Evolutionary conservation across 306 rosid genomes (phyloP), one percentile per base, ranked within the genome.

Genomic region (Begonia masoniana): DNA sequence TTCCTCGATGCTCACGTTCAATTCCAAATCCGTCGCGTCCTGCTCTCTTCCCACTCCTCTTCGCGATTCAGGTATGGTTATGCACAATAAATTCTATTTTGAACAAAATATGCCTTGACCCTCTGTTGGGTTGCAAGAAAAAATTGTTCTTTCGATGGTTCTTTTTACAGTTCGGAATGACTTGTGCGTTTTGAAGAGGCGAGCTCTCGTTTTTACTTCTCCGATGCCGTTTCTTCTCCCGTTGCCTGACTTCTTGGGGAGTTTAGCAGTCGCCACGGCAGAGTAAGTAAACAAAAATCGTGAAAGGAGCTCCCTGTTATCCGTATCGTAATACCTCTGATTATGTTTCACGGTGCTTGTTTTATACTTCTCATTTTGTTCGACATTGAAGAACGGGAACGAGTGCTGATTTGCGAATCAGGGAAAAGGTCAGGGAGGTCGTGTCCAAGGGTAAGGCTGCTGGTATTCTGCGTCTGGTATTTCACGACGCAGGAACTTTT

Each of bases 401-500:
- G 15, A 62, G 55, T 43, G 76, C 74, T 60, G 73, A 76, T 77
- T 62, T 67, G 64, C 60, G 68, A 36, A 75, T 86, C 51, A 83
- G 78, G 72, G 80, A 76, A 59, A 88, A 91, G 64, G 65, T 86
- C 39, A 68, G 76, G 66, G 86, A 77, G 71, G 84, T 81, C 17
- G 73, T 91, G 57, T 72, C 94, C 0, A 86, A 73, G 58, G 82
- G 66, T 53, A 83, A 75, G 68, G 93, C 96, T 0, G 82, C 99
- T 2, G 96, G 87, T 23, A 75, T 86, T 58, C 99, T 91, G 67
- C 96, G 96, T 35, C 45, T 86, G 72, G 99, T 86, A 54, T 91
- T 91, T 66, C 99, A 86, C 16, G 96, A 86, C 62, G 94, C 99
- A 0, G 99, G 96, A 59, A 83, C 99, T 56, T 91, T 78, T 74